Conservation (phyloP, 148 eudicot species). For the Pouteria glomerata region DNA sequence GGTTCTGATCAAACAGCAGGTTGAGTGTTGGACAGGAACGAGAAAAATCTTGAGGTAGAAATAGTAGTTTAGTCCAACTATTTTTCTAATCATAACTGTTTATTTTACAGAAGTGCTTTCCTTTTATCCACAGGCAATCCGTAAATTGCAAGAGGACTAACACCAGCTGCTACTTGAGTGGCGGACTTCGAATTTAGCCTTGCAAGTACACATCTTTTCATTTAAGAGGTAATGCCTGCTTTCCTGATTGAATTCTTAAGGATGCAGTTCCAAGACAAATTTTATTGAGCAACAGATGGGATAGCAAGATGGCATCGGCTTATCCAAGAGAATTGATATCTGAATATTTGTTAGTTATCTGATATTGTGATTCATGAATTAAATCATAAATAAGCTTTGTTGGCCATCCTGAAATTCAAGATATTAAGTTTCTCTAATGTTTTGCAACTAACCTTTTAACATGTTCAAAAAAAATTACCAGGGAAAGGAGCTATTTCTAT, state of each 20-base stretch:
- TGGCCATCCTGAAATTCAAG: neutral
- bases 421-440: neutral
- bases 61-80: neutral
- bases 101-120: neutral
- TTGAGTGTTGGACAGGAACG: constrained; percentile 9
- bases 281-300: neutral
- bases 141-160: constrained; percentile 14
- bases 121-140: neutral
- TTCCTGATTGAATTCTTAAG: neutral
- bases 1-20: constrained; percentile 18
- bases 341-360: neutral
- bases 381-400: neutral
- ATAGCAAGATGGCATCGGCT: neutral
- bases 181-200: constrained; percentile 23
- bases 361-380: neutral
- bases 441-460: neutral
- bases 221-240: constrained; percentile 14
- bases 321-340: neutral
- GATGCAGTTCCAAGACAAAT: too few species aligned
- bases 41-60: constrained; percentile 17
- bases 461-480: neutral
- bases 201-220: constrained; percentile 16
- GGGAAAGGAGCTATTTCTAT: neutral
- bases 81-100: neutral
- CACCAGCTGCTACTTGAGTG: constrained; percentile 24